A percentile compares a stretch with the other conserved stretches of the same genome.
Evolutionary conservation across 345 rosid species (phyloP).

Genomic region (Eucalyptus polybractea): DNA sequence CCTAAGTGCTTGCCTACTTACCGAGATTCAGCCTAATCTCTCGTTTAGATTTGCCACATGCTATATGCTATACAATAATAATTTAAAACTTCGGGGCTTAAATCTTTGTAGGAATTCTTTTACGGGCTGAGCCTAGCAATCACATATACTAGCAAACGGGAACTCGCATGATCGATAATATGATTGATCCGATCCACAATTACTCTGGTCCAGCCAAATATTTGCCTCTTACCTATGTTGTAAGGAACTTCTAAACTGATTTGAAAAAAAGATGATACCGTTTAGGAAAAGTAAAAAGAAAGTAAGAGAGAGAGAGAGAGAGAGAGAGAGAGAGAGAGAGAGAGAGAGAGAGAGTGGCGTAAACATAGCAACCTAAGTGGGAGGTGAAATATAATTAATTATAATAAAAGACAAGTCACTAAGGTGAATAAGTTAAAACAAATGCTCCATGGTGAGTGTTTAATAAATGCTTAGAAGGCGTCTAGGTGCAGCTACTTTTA

Average conservation of each 20-base stretch:
- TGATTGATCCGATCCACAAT: not conserved
- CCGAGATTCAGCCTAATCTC: not conserved
- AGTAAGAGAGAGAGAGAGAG: not conserved
- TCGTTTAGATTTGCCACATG: not conserved
- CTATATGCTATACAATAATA: not conserved
- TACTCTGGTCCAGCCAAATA: not conserved
- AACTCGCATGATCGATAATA: not conserved
- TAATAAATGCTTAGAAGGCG: not conserved
- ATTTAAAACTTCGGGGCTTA: not conserved
- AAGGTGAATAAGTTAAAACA: not conserved
- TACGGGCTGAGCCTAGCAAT: not conserved
- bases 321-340: not conserved
- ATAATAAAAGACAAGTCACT: not conserved
- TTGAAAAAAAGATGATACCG: not conserved
- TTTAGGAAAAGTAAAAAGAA: not conserved
- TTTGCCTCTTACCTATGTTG: not conserved
- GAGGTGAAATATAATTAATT: not conserved
- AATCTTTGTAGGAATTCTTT: not conserved
- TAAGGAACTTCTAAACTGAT: not conserved
- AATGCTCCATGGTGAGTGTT: not conserved
- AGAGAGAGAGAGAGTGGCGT: not conserved
- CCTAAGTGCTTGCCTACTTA: not conserved
- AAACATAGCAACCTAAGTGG: not conserved
- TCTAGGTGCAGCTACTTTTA: not conserved
- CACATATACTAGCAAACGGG: not conserved